Evolutionary conservation across 23 red algal genomes (phyloP).

Genomic region (Gracilaria gracilis): DNA sequence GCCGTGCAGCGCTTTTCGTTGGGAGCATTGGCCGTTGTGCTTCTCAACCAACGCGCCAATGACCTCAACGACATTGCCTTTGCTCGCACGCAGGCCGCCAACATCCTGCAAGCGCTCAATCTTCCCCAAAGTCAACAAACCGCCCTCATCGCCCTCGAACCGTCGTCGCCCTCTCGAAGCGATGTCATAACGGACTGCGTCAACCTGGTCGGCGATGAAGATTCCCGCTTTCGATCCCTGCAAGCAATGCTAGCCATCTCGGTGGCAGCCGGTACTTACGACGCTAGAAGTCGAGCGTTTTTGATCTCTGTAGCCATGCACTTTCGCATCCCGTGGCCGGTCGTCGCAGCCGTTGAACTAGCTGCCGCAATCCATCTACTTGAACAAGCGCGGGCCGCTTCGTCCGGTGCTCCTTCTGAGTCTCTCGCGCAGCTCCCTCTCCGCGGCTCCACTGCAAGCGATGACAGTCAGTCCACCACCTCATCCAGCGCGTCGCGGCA

Average conservation of each 20-base stretch:
- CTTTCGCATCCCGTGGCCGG: conserved; percentile 67
- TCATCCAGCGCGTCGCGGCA: conserved; percentile 9
- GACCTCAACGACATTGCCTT: conserved; percentile 66
- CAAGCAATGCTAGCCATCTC: conserved; percentile 84
- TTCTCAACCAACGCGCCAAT: conserved; percentile 52
- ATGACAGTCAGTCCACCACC: conserved; percentile 8
- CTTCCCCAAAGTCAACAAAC: conserved; percentile 46
- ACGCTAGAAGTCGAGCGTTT: conserved; percentile 84
- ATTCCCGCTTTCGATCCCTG: conserved; percentile 69
- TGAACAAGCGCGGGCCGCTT: conserved; percentile 43
- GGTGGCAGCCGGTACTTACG: conserved; percentile 77
- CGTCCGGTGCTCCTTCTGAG: neutral
- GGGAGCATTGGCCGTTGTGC: conserved; percentile 60
- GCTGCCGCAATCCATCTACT: conserved; percentile 84
- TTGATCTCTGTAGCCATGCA: conserved; percentile 43
- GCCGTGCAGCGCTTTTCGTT: conserved; percentile 77
- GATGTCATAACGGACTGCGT: conserved; percentile 57
- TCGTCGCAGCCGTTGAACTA: conserved; percentile 80
- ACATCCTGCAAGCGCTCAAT: conserved; percentile 50
- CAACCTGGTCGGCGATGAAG: conserved; percentile 73
- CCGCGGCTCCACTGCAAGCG: neutral
- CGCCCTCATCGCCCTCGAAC: conserved; percentile 63
- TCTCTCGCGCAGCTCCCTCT: conserved; percentile 10
- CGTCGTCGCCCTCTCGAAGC: neutral
- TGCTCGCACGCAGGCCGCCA: conserved; percentile 43